A percentile compares a stretch with the other conserved stretches of the same genome.
phyloP scores from a whole-genome alignment of 164 flowering plant genomes.

The Houttuynia cordata region DNA sequence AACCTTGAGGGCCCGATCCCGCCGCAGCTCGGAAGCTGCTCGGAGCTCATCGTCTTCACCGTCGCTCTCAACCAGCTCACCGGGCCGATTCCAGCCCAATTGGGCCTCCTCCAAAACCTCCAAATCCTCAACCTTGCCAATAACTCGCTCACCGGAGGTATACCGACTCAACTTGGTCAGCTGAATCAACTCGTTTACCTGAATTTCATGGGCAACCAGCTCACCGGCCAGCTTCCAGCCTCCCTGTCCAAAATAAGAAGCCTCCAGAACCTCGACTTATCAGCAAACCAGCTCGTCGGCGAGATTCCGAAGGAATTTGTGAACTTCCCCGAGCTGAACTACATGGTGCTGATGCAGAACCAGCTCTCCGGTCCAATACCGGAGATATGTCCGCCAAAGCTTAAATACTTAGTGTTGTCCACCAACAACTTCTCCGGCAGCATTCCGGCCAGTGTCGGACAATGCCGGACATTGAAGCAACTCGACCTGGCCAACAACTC shows the following conservation, averaged over 20 bases:
- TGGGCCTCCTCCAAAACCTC: constrained; percentile 46
- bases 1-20: constrained; percentile 59
- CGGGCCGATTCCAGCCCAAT: constrained; percentile 56
- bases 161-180: constrained; percentile 51
- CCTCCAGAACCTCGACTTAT: constrained; percentile 72
- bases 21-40: constrained; percentile 55
- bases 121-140: constrained; percentile 62
- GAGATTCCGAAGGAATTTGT: constrained; percentile 55
- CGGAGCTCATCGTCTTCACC: constrained; percentile 44
- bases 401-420: constrained; percentile 47
- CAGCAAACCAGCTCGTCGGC: constrained; percentile 58
- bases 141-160: constrained; percentile 53
- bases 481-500: constrained; percentile 74
- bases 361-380: constrained; percentile 59
- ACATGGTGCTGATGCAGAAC: constrained; percentile 59
- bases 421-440: constrained; percentile 42
- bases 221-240: constrained; percentile 57
- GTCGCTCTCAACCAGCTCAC: constrained; percentile 50
- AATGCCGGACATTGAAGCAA: constrained; percentile 42
- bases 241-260: constrained; percentile 37
- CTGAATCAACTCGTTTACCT: constrained; percentile 54
- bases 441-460: constrained; percentile 42
- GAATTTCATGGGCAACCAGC: constrained; percentile 60
- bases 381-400: constrained; percentile 42
- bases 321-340: constrained; percentile 33